phyloP scores from a whole-genome alignment of 495 filamentous ascomycete species.

The Stereocaulon alpinum region DNA sequence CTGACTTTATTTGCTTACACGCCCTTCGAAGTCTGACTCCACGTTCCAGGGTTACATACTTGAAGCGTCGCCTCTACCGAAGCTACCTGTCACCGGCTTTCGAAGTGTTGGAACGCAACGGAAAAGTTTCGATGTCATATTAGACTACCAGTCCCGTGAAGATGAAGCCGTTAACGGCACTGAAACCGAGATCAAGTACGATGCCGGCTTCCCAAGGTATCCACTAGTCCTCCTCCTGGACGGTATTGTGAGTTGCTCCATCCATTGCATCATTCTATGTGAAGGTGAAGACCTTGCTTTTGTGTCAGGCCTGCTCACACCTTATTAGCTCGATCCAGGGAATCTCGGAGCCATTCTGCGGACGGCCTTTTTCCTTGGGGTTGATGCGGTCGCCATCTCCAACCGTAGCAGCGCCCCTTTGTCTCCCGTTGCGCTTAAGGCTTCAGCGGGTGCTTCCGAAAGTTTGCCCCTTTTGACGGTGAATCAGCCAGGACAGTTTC shows the following conservation, averaged over 20 bases:
- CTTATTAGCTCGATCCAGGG: slow-evolving; percentile 59
- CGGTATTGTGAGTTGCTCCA: slow-evolving; percentile 41
- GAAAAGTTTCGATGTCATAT: slow-evolving; percentile 43
- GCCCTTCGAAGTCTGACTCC: neutral
- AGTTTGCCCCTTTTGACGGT: slow-evolving; percentile 60
- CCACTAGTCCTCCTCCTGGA: slow-evolving; percentile 77
- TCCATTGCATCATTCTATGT: neutral
- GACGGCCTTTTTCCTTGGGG: slow-evolving; percentile 75
- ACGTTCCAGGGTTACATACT: slow-evolving; percentile 58
- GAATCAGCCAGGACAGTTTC: slow-evolving; percentile 53
- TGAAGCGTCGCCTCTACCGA: slow-evolving; percentile 74
- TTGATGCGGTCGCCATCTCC: slow-evolving; percentile 62
- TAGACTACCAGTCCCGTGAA: slow-evolving; percentile 62
- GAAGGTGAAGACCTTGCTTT: neutral
- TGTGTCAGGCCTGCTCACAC: slow-evolving; percentile 7
- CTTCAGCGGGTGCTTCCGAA: slow-evolving; percentile 79
- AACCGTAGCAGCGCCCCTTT: slow-evolving; percentile 58
- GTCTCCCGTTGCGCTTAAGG: slow-evolving; percentile 68
- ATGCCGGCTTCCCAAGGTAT: slow-evolving; percentile 39
- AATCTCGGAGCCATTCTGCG: slow-evolving; percentile 87
- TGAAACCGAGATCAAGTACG: slow-evolving; percentile 28
- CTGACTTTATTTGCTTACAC: neutral
- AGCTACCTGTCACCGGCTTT: slow-evolving; percentile 55
- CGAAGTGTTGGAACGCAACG: slow-evolving; percentile 32
- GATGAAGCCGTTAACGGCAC: slow-evolving; percentile 61